Evolutionary conservation across 352 stramenopile species (phyloP).

Genomic region (Pythium rhizo-oryzae): DNA sequence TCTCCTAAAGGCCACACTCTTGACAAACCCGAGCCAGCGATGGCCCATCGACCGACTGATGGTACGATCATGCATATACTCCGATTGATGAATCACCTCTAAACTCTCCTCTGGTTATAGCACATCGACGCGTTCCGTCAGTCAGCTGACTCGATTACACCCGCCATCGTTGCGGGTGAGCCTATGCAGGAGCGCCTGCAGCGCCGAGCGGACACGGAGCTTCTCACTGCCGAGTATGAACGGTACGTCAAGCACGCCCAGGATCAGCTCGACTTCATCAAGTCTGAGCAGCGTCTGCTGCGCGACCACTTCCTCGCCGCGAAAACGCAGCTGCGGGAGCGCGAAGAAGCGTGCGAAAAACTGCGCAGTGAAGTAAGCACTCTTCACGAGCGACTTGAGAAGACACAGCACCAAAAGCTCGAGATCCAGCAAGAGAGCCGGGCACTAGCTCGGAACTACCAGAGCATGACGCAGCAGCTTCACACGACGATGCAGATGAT

Average conservation of each 20-base stretch:
- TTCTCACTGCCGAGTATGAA: conserved; percentile 35
- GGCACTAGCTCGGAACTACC: conserved; percentile 63
- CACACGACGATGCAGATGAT: conserved; percentile 79
- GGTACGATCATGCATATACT: conserved; percentile 9
- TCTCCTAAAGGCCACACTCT: conserved; percentile 49
- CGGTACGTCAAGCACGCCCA: conserved; percentile 50
- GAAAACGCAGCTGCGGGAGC: conserved; percentile 52
- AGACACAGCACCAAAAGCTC: conserved; percentile 46
- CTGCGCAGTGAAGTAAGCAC: conserved; percentile 35
- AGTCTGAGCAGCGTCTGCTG: conserved; percentile 56
- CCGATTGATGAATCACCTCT: not conserved
- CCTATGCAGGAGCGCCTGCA: conserved; percentile 32
- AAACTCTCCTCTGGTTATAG: conserved; percentile 1
- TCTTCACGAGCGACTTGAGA: conserved; percentile 40
- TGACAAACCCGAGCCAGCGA: conserved; percentile 46
- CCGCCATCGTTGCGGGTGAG: conserved; percentile 19
- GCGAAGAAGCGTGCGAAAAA: conserved; percentile 44
- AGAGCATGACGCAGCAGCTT: conserved; percentile 70
- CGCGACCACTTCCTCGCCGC: conserved; percentile 45
- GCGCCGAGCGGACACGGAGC: conserved; percentile 30
- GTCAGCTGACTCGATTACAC: not conserved
- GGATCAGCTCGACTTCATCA: conserved; percentile 68
- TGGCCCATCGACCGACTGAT: conserved; percentile 37
- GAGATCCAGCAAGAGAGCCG: conserved; percentile 62
- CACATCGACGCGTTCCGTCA: conserved; percentile 18